Conservation (phyloP, 257 asterid species). For the Avicennia marina region DNA sequence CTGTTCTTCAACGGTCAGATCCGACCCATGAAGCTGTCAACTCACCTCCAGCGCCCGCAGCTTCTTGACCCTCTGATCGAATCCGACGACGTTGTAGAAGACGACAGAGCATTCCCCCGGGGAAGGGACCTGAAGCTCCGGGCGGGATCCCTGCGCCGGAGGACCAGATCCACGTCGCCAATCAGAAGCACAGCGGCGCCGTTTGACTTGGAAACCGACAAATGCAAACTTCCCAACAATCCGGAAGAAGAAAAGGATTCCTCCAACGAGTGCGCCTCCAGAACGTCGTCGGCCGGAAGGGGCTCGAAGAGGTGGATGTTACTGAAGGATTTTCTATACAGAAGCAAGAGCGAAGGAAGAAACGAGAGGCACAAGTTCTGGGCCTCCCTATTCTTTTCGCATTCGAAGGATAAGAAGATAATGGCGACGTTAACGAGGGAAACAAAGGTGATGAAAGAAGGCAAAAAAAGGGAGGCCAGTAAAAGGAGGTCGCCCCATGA, state of each 20-base stretch:
- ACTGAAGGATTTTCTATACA: constrained; percentile 68
- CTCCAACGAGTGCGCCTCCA: constrained; percentile 40
- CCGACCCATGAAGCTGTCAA: constrained; percentile 82
- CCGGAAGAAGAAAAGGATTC: constrained; percentile 8
- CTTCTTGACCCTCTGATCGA: constrained; percentile 47
- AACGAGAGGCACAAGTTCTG: constrained; percentile 57
- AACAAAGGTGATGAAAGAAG: too few species aligned
- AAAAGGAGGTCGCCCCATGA: constrained; percentile 71
- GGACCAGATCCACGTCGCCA: constrained; percentile 93
- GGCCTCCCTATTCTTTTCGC: constrained; percentile 59
- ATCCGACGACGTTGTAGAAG: constrained; percentile 33
- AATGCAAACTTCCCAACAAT: too few species aligned
- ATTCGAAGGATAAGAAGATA: too few species aligned
- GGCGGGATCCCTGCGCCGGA: constrained; percentile 59
- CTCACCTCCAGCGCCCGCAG: constrained; percentile 60
- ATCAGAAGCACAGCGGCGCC: constrained; percentile 1
- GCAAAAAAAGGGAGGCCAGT: constrained; percentile 39
- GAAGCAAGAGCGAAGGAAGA: constrained; percentile 92
- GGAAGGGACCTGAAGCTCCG: constrained; percentile 61
- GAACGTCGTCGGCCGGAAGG: constrained; percentile 85
- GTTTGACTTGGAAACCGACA: too few species aligned
- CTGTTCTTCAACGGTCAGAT: constrained; percentile 83
- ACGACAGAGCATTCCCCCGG: constrained; percentile 24
- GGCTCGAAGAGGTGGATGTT: constrained; percentile 75
- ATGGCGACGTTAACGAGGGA: too few species aligned